Conservation (phyloP, 768 basidiomycete species). For the Pisolithus orientalis region DNA sequence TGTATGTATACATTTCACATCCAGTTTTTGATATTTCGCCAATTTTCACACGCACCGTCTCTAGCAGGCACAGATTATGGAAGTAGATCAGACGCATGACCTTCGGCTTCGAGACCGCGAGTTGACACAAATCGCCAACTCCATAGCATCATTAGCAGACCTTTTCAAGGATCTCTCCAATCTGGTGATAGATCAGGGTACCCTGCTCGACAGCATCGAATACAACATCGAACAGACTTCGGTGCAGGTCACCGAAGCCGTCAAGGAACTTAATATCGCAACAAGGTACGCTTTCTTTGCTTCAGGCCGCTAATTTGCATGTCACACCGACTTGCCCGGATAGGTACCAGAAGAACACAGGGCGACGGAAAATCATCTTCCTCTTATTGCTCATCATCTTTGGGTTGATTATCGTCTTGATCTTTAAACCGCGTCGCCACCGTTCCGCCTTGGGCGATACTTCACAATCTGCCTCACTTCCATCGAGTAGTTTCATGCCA, state of each 20-base stretch:
- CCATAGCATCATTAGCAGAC: conserved; percentile 86
- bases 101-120: conserved; percentile 56
- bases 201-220: conserved; percentile 91
- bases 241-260: conserved; percentile 74
- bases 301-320: background rate
- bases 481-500: conserved; percentile 23
- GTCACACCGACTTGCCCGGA: background rate
- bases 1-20: conserved; percentile 40
- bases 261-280: conserved; percentile 76
- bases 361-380: conserved; percentile 89
- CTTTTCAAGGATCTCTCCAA: conserved; percentile 92
- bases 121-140: conserved; percentile 84
- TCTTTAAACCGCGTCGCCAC: conserved; percentile 82
- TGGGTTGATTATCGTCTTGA: conserved; percentile 78
- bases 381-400: conserved; percentile 86
- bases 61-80: conserved; percentile 30
- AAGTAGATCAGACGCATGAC: conserved; percentile 34
- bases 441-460: conserved; percentile 23
- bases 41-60: conserved; percentile 3
- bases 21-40: conserved; percentile 6
- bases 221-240: conserved; percentile 96
- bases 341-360: conserved; percentile 93
- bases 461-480: conserved; percentile 21
- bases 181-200: conserved; percentile 97
- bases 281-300: conserved; percentile 51